Evolutionary conservation across 2,329 filamentous ascomycete species (phyloP).

Genomic region (Alternaria sp.): DNA sequence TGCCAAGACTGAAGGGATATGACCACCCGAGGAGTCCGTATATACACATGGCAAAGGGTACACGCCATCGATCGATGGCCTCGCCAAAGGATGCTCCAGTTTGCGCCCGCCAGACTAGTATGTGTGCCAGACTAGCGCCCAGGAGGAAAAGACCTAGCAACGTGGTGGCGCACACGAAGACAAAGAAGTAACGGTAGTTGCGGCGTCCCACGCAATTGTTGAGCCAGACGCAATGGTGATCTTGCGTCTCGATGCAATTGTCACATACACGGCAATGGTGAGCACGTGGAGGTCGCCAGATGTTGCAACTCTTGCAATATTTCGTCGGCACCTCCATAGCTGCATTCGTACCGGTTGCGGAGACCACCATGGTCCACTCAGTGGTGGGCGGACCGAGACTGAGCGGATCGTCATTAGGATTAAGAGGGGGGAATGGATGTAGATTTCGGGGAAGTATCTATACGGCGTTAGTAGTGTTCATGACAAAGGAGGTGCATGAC

Average conservation of each 20-base stretch:
- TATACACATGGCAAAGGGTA: constrained; percentile 87
- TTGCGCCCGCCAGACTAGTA: constrained; percentile 72
- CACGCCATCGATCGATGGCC: constrained; percentile 73
- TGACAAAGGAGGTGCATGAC: constrained; percentile 48
- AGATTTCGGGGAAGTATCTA: constrained; percentile 92
- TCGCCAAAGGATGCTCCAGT: constrained; percentile 70
- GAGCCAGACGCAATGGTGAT: constrained; percentile 98
- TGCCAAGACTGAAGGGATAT: constrained; percentile 83
- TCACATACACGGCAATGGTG: constrained; percentile 98
- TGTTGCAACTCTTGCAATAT: constrained; percentile 96
- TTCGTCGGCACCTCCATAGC: constrained; percentile 99
- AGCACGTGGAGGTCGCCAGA: constrained; percentile 93
- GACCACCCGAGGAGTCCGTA: constrained; percentile 76
- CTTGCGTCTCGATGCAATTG: constrained; percentile 95
- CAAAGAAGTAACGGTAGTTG: constrained; percentile 98
- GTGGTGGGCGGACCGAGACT: constrained; percentile 83
- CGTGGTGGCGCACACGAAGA: constrained; percentile 82
- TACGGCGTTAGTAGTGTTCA: constrained; percentile 20
- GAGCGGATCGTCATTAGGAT: constrained; percentile 80
- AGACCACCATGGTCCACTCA: constrained; percentile 92
- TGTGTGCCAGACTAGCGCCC: constrained; percentile 78
- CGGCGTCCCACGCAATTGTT: constrained; percentile 97
- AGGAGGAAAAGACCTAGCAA: constrained; percentile 78
- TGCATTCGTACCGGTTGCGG: constrained; percentile 73
- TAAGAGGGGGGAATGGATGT: constrained; percentile 80